Evolutionary conservation across 2,329 filamentous ascomycete species (phyloP), one percentile per base, ranked within the genome.

Genomic region (Akanthomyces lecanii): DNA sequence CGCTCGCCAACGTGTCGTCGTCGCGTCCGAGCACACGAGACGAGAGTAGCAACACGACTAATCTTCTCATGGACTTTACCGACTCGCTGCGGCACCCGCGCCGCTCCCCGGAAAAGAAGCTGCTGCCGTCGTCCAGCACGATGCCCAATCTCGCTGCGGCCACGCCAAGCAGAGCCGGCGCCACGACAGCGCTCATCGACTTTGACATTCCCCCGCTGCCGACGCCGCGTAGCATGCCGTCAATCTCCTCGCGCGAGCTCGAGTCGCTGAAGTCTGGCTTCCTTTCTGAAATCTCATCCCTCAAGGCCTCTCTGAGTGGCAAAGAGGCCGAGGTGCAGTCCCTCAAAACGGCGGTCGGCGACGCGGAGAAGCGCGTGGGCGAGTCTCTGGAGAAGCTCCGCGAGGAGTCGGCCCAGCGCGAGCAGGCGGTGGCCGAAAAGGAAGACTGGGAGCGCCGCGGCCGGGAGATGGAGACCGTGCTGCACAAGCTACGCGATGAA

Each of bases 201-300:
- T 81, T 88, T 70, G 95, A 98, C 70, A 89, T 98, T 11, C 92
- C 93, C n/a, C 92, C 94, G 0, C 87, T 92, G 68, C 92, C 94
- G 2, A 98, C 95, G 0, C 95, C 95, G 16, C 88, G 94, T 65
- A 97, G 92, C 62, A 85, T 98, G 44, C 95, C 95, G 0, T 91
- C 89, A 10, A 89, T 98, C 68, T 97, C 93, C 2, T 91, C 95
- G 1, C 87, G 95, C 40, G 95, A 99, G 77, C 81, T 98, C 2
- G 95, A 99, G 73, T 91, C 90, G 16, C 82, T 98, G 65, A 98
- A 98, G 74, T 97, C 93, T 0, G 85, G 85, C 28, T 96, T 96
- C 70, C 82, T 96, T 58, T 96, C 93, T 0, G 91, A 98, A 73
- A 96, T 99, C 64, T 96, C 92, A 66, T 92, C 90, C n/a, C 84